These are phyloP conservation scores for Saccharomycopsis babjevae DNA, from an alignment of 805 yeast species.

Conservation along the genomic window DNA sequence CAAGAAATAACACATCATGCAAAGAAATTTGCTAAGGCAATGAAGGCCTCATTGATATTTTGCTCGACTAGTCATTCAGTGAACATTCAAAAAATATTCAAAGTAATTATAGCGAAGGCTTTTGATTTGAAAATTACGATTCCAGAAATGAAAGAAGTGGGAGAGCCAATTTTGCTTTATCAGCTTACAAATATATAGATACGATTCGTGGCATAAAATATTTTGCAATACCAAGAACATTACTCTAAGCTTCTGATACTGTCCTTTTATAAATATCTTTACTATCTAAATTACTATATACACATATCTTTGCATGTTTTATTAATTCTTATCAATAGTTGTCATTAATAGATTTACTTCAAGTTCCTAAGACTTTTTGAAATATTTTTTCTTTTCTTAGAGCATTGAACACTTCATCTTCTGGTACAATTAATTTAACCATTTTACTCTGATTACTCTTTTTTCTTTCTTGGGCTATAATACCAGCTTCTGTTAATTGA, in stretches of 20 bases:
- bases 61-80: conserved; percentile 89
- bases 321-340: background rate
- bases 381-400: conserved; percentile 42
- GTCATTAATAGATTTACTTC: background rate
- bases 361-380: conserved; percentile 13
- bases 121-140: conserved; percentile 75
- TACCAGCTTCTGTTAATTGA: conserved; percentile 72
- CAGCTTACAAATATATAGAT: background rate
- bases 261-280: background rate
- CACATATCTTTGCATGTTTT: background rate
- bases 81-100: conserved; percentile 88
- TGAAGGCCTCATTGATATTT: conserved; percentile 77
- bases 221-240: background rate
- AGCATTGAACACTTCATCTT: conserved; percentile 55
- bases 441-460: conserved; percentile 59
- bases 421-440: conserved; percentile 57
- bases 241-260: background rate
- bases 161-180: conserved; percentile 85
- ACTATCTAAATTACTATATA: background rate
- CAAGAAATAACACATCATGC: conserved; percentile 76
- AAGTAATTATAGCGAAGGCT: conserved; percentile 80
- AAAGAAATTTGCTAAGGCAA: conserved; percentile 74
- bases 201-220: background rate
- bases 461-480: conserved; percentile 56
- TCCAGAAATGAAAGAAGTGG: conserved; percentile 74